Evolutionary conservation across 1,284 basidiomycete species (phyloP), one percentile per base, ranked within the genome.

Genomic region (Peniophora sp.): DNA sequence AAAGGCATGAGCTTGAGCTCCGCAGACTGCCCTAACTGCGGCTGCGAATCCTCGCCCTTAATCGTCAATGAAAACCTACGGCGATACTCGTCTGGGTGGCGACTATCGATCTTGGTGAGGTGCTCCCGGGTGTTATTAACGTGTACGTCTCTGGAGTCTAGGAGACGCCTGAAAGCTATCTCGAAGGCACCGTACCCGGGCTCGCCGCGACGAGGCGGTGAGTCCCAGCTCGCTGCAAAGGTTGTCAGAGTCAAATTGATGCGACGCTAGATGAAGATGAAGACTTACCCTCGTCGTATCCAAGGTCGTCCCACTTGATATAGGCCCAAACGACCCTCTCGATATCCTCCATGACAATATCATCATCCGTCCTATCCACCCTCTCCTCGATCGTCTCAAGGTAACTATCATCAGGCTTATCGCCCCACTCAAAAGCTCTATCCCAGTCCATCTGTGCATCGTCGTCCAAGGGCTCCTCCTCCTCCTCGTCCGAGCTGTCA

Each of bases 261-360:
- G n/a, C 35, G 32, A 48, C 27, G 11, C n/a, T 38, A 48, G 32
- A 46, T 14, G 39, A 22, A 45, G n/a, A 41, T 20, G 38, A 53
- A 36, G 45, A 60, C 76, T 53, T 51, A 92, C 92, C 83, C 70
- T 93, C 84, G 32, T 93, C 90, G 57, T 97, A 97, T 24, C 86
- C 83, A 43, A 96, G 72, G 58, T 95, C 92, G 35, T 85, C 75
- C 92, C 93, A 97, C 66, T 97, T 97, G 58, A 92, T 75, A 62
- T 90, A 89, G 8, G 75, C 77, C 83, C 85, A 90, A n/a, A 83
- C 72, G 34, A 92, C 78, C 41, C 75, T 65, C 23, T 79, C 69
- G 17, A 81, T 75, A 57, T 88, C 74, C 2, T 76, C 66, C 45
- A 69, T 63, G 5, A 63, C 65, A n/a, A 92, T 66, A 19, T 63